phyloP scores from a whole-genome alignment of 1,284 basidiomycete species.

The Ustilago trichophora region DNA sequence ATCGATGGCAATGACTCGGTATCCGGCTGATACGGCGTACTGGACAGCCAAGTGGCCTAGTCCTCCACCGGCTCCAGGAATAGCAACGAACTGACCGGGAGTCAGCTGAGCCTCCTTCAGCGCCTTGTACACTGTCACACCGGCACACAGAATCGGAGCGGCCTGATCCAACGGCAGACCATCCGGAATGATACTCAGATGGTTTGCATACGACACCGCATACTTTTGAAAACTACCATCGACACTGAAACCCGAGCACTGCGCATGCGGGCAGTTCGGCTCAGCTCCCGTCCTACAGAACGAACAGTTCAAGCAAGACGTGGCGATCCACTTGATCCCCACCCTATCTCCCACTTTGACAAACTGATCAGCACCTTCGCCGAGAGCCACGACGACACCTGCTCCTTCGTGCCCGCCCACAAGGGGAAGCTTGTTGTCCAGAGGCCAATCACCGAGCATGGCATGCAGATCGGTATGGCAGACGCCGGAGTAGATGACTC shows the following conservation, averaged over 20 bases:
- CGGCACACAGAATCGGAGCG: conserved; percentile 81
- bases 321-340: conserved; percentile 76
- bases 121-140: conserved; percentile 83
- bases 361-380: conserved; percentile 73
- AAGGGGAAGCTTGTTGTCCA: conserved; percentile 74
- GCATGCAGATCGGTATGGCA: conserved; percentile 59
- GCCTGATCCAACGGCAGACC: conserved; percentile 75
- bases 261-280: conserved; percentile 68
- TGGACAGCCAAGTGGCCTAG: conserved; percentile 68
- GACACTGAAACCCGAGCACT: conserved; percentile 71
- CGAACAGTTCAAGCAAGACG: conserved; percentile 77
- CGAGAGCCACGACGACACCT: conserved; percentile 78
- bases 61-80: conserved; percentile 78
- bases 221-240: conserved; percentile 84
- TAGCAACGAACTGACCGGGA: conserved; percentile 81
- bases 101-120: conserved; percentile 75
- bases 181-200: conserved; percentile 71
- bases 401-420: conserved; percentile 84
- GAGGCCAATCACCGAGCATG: conserved; percentile 64
- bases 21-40: conserved; percentile 63
- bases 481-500: conserved; percentile 69
- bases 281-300: conserved; percentile 77
- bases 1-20: conserved; percentile 82
- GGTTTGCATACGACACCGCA: conserved; percentile 74
- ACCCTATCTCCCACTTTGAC: conserved; percentile 78